These are phyloP conservation scores for Dendrocalamus sinicus DNA, from an alignment of 176 grass and related monocot species.

Conservation along the genomic window DNA sequence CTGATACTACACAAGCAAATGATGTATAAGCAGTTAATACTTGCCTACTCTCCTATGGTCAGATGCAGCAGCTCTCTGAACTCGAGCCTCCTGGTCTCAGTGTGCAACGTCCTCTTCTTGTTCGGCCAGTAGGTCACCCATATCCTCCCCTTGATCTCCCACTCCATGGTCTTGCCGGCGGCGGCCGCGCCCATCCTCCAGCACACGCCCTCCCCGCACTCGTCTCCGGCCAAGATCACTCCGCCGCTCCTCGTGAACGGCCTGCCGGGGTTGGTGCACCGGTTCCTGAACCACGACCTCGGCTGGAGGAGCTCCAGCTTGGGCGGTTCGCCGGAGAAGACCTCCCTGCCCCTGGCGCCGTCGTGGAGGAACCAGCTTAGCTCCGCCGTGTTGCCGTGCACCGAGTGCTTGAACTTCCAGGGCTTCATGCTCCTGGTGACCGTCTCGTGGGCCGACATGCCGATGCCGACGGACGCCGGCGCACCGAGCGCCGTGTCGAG, in stretches of 20 bases:
- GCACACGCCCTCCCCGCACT: constrained; percentile 70
- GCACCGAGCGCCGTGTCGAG: constrained; percentile 51
- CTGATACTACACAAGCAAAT: not conserved
- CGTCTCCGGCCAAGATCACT: constrained; percentile 76
- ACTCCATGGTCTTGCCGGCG: constrained; percentile 66
- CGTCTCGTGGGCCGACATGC: constrained; percentile 52
- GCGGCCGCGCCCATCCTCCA: constrained; percentile 64
- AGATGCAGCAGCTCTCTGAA: constrained; percentile 67
- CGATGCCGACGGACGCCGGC: constrained; percentile 49
- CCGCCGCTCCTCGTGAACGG: constrained; percentile 67
- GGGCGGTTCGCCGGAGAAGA: constrained; percentile 68
- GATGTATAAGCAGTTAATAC: not conserved
- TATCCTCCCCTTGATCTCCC: constrained; percentile 79
- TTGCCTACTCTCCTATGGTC: constrained; percentile 35
- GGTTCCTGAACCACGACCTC: constrained; percentile 61
- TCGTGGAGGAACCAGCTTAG: constrained; percentile 78
- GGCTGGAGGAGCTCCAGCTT: constrained; percentile 54
- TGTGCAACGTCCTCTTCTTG: constrained; percentile 64
- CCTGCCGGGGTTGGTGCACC: constrained; percentile 56
- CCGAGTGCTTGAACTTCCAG: constrained; percentile 82
- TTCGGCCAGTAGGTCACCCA: constrained; percentile 89
- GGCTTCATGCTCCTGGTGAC: constrained; percentile 55
- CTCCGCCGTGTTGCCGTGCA: constrained; percentile 50
- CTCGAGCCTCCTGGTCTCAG: constrained; percentile 69
- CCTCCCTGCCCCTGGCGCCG: constrained; percentile 57